Conservation (phyloP, 129 eudicot species). For the Tanacetum coccineum region DNA sequence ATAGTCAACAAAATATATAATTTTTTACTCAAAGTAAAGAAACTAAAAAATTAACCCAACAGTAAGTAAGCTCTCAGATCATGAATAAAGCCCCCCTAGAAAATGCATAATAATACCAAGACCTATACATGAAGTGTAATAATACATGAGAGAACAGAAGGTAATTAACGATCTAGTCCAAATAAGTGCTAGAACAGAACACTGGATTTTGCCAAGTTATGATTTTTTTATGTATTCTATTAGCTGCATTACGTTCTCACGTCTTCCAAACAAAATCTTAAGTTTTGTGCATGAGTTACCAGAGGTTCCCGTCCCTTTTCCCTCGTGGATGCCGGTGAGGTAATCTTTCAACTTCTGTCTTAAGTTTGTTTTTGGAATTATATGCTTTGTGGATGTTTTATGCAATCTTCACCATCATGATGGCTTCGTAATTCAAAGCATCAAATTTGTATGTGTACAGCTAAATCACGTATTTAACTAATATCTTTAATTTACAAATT, state of each 20-base stretch:
- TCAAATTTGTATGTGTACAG: neutral
- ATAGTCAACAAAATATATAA: conserved; percentile 4
- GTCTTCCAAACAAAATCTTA: conserved; percentile 20
- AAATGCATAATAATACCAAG: no score
- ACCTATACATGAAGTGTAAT: no score
- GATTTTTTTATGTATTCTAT: neutral
- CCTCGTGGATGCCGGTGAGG: conserved; percentile 83
- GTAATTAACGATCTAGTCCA: no score
- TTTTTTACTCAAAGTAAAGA: no score
- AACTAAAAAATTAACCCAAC: no score
- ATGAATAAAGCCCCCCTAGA: no score
- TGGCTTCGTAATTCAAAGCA: neutral
- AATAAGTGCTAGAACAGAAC: no score
- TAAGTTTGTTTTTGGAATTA: neutral
- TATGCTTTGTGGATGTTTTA: conserved; percentile 11
- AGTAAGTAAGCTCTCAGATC: no score
- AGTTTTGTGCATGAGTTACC: conserved; percentile 72
- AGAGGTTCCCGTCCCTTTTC: conserved; percentile 74
- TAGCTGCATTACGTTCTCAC: conserved; percentile 14
- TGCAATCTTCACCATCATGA: conserved; percentile 11
- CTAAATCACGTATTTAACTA: neutral
- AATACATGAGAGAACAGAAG: no score
- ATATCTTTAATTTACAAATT: neutral
- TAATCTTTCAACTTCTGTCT: conserved; percentile 23
- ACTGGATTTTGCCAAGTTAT: neutral